Evolutionary conservation across 495 filamentous ascomycete species (phyloP), one percentile per base, ranked within the genome.

Genomic region (Astrothelium subdiscretum): DNA sequence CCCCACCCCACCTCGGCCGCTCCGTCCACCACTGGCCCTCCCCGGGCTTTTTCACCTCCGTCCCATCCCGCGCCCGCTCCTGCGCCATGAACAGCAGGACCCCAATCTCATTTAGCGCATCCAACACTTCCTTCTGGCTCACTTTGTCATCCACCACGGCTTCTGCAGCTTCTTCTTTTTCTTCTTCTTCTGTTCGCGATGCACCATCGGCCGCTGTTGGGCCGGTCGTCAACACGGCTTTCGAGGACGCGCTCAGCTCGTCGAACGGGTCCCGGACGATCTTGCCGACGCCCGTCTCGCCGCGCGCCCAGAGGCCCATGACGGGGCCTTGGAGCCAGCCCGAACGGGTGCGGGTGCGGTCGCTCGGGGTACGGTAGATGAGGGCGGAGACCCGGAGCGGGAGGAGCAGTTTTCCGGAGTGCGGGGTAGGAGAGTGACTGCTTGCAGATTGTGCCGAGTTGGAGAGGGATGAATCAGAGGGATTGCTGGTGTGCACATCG

Each of bases 11-110:
- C 24, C 91, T 81, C 31, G 82, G 85, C 61, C 73, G 77, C 27
- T 75, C 83, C 2, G 85, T 83, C 89, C 90, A 96, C 90, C 91
- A 96, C 63, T 85, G 80, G 2, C 83, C 86, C 60, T 90, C 85
- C 2, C 89, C 89, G 6, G 89, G 80, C 27, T 76, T 78, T 43
- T 43, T 68, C 62, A 80, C 77, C 6, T 67, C 63, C 58, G 76
- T 79, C 5, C 87, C 87, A 70, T 94, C 82, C 32, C 91, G 81
- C 13, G 85, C 82, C 31, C 91, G 83, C 70, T 95, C 89, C 74
- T 96, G 91, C 0, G 90, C 91, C 10, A 90, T 80, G 40, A 91
- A 77, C 8, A 96, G 78, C 66, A 90, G 82, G 12, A 82, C 83
- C 12, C 88, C 81, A 1, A 92, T 74, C 67, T 96, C 91, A 18